A percentile compares a stretch with the other conserved stretches of the same genome.
These are phyloP conservation scores for Dittrichia graveolens DNA, from an alignment of 129 eudicot genomes.

Conservation along the genomic window DNA sequence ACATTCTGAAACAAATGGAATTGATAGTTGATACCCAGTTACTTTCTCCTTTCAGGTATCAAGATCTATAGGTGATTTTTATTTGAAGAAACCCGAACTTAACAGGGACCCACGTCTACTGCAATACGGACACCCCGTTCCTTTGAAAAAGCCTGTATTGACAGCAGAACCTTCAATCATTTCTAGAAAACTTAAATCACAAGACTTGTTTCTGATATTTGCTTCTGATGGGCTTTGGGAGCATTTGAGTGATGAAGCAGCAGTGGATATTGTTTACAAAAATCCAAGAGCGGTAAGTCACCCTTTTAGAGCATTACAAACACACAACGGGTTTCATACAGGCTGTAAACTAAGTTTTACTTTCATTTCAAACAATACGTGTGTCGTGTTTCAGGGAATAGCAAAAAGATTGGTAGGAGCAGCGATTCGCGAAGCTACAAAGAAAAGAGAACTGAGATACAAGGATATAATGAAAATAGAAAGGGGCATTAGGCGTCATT, in stretches of 20 bases:
- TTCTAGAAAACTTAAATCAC: conserved; percentile 64
- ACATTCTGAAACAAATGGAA: conserved; percentile 12
- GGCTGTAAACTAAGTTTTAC: no score
- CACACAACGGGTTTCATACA: no score
- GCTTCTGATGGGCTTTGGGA: conserved; percentile 99
- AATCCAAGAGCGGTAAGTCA: conserved; percentile 83
- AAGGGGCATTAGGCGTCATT: conserved; percentile 70
- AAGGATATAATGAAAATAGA: conserved; percentile 69
- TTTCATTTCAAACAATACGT: no score
- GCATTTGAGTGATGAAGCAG: conserved; percentile 78
- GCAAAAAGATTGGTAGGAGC: conserved; percentile 90
- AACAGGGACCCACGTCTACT: conserved; percentile 72
- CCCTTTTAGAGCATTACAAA: conserved; percentile 8
- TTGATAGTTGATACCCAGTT: conserved; percentile 5
- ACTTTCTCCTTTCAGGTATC: conserved; percentile 63
- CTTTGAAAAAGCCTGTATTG: conserved; percentile 70
- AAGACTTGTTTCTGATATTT: conserved; percentile 84
- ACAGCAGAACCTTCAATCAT: conserved; percentile 85
- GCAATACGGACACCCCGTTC: conserved; percentile 61
- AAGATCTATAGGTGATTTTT: conserved; percentile 95
- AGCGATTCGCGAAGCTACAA: conserved; percentile 79
- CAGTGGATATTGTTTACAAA: conserved; percentile 74
- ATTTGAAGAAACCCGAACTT: conserved; percentile 87
- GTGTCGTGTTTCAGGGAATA: conserved; percentile 60
- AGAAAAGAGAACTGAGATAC: conserved; percentile 83